Conservation (phyloP, 495 filamentous ascomycete species). For the Pyrenopolyporus hunteri region DNA sequence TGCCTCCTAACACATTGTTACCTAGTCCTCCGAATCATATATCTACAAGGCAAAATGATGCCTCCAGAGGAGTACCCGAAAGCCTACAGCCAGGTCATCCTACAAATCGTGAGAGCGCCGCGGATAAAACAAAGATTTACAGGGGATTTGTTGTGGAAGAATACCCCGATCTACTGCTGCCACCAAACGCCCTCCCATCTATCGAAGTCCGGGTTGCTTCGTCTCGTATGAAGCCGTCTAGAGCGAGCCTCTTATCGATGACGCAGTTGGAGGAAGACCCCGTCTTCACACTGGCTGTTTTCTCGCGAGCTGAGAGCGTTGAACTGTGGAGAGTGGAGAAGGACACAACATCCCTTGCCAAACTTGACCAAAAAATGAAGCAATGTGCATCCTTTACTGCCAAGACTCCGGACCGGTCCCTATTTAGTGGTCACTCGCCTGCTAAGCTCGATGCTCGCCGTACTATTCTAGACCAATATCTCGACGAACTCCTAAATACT, state of each 20-base stretch:
- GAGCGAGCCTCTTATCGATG: constrained; percentile 76
- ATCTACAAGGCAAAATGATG: constrained; percentile 49
- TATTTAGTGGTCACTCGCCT: constrained; percentile 93
- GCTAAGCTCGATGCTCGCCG: constrained; percentile 91
- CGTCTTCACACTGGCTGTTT: constrained; percentile 88
- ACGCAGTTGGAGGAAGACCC: constrained; percentile 83
- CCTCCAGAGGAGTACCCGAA: constrained; percentile 44
- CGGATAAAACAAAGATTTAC: constrained; percentile 49
- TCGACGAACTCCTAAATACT: constrained; percentile 81
- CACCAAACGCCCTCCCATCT: constrained; percentile 89
- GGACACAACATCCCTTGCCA: constrained; percentile 77
- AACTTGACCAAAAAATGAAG: constrained; percentile 80
- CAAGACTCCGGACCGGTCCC: constrained; percentile 78
- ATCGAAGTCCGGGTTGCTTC: constrained; percentile 87
- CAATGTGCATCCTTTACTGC: constrained; percentile 67
- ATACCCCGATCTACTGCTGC: constrained; percentile 80
- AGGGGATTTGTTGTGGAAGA: constrained; percentile 79
- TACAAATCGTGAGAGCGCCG: constrained; percentile 45
- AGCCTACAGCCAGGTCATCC: constrained; percentile 34
- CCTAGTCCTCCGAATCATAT: constrained; percentile 53
- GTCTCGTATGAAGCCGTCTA: constrained; percentile 88
- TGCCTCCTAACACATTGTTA: constrained; percentile 67
- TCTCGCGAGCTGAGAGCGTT: constrained; percentile 73
- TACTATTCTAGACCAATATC: constrained; percentile 79
- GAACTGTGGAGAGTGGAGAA: constrained; percentile 96